Conservation (phyloP, 2,329 filamentous ascomycete species). For the Seiridium cupressi region DNA sequence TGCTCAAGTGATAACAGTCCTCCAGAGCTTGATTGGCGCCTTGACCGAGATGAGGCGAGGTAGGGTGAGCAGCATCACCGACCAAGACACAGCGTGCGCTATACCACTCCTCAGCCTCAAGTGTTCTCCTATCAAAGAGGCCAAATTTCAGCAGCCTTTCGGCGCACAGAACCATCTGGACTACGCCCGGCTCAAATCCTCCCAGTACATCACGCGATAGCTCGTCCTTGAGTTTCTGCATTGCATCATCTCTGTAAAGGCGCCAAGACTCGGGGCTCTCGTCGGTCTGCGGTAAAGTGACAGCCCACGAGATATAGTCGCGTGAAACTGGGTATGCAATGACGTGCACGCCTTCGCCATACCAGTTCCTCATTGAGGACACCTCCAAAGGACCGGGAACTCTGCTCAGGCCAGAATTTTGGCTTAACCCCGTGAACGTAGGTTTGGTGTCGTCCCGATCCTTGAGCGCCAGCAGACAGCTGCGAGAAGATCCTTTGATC, state of each 20-base stretch:
- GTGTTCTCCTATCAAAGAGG: constrained; percentile 22
- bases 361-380: constrained; percentile 20
- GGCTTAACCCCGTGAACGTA: constrained; percentile 17
- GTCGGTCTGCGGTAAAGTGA: constrained; percentile 18
- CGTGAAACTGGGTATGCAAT: constrained; percentile 20
- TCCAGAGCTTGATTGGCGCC: constrained; percentile 19
- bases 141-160: constrained; percentile 24
- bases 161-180: constrained; percentile 15
- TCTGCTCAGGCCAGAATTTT: constrained; percentile 20
- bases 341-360: constrained; percentile 20
- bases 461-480: neutral
- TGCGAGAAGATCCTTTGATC: constrained; percentile 3
- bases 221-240: constrained; percentile 12
- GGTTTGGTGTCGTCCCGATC: constrained; percentile 7
- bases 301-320: constrained; percentile 18
- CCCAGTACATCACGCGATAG: constrained; percentile 12
- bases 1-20: constrained; percentile 10
- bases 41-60: constrained; percentile 23
- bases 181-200: constrained; percentile 16
- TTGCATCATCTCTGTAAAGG: constrained; percentile 15
- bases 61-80: constrained; percentile 23
- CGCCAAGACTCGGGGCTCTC: constrained; percentile 23
- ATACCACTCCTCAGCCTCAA: constrained; percentile 19
- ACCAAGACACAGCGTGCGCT: constrained; percentile 18
- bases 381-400: constrained; percentile 11